These are phyloP conservation scores for Melampsora larici-populina DNA, from an alignment of 1,284 basidiomycete genomes.

Conservation along the genomic window DNA sequence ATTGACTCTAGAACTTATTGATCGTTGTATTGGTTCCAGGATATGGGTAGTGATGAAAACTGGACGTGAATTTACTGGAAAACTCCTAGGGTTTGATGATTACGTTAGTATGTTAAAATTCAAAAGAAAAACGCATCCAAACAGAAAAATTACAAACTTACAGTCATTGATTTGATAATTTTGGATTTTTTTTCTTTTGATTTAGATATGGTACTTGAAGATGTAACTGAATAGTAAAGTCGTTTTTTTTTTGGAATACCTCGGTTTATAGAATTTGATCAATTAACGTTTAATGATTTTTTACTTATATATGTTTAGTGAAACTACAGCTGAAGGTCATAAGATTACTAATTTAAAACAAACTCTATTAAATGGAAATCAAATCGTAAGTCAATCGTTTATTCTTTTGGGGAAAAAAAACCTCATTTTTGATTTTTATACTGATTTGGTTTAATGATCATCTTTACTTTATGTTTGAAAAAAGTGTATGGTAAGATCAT, in stretches of 20 bases:
- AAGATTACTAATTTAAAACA: conserved; percentile 52
- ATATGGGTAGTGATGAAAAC: conserved; percentile 55
- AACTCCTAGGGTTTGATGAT: conserved; percentile 54
- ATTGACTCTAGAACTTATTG: conserved; percentile 54
- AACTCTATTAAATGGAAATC: conserved; percentile 54
- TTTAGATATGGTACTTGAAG: conserved; percentile 54
- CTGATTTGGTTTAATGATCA: background rate
- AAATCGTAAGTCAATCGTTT: conserved; percentile 47
- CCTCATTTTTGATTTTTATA: background rate
- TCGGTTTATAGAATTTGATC: no score
- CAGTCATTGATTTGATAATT: no score
- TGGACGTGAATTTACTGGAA: conserved; percentile 53
- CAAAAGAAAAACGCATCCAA: background rate
- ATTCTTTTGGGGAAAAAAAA: no score
- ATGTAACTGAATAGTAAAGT: conserved; percentile 54
- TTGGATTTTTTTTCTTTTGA: background rate
- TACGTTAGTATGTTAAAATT: conserved; percentile 53
- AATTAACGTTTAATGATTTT: background rate
- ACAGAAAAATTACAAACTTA: background rate
- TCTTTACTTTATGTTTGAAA: background rate
- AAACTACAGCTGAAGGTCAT: conserved; percentile 48
- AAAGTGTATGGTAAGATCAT: conserved; percentile 36
- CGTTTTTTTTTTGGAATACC: background rate
- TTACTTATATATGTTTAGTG: conserved; percentile 45
- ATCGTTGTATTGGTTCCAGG: conserved; percentile 53